These are phyloP conservation scores for Millerago galiae DNA, from an alignment of 805 yeast species.

Conservation along the genomic window DNA sequence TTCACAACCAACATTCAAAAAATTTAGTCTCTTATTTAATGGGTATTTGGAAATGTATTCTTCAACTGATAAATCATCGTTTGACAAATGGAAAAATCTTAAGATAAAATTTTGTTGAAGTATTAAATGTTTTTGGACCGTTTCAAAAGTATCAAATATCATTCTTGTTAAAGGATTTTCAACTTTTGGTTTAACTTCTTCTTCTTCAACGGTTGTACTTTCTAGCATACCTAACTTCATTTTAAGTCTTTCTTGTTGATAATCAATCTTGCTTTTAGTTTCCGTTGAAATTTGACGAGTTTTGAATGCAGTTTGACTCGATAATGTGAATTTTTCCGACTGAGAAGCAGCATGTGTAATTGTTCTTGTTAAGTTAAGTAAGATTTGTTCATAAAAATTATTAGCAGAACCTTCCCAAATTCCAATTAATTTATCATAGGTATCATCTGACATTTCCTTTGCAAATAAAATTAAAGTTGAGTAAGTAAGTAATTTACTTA, in stretches of 20 bases:
- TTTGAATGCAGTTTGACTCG: conserved; percentile 11
- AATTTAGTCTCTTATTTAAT: conserved; percentile 24
- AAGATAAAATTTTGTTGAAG: conserved; percentile 35
- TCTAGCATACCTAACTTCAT: conserved; percentile 16
- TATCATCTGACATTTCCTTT: conserved; percentile 45
- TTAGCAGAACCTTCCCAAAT: conserved; percentile 33
- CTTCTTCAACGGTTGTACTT: background rate
- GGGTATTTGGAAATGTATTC: conserved; percentile 28
- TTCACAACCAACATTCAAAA: conserved; percentile 27
- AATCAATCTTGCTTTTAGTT: conserved; percentile 3
- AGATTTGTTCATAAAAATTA: conserved; percentile 28
- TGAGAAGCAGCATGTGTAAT: conserved; percentile 16
- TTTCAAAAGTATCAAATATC: conserved; percentile 22
- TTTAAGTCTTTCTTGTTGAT: conserved; percentile 14
- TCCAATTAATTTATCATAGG: conserved; percentile 37
- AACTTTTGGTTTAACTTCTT: conserved; percentile 3
- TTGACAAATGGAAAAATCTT: conserved; percentile 35
- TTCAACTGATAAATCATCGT: conserved; percentile 25
- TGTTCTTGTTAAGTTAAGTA: conserved; percentile 24
- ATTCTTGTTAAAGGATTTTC: conserved; percentile 4
- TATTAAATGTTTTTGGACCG: conserved; percentile 30
- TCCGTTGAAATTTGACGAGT: background rate
- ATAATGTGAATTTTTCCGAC: conserved; percentile 15
- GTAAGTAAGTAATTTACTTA: conserved; percentile 37
- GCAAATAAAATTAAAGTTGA: conserved; percentile 50